Base-by-base conservation (phyloP, 164 flowering plant species). In the grape (Vitis vinifera) region DNA sequence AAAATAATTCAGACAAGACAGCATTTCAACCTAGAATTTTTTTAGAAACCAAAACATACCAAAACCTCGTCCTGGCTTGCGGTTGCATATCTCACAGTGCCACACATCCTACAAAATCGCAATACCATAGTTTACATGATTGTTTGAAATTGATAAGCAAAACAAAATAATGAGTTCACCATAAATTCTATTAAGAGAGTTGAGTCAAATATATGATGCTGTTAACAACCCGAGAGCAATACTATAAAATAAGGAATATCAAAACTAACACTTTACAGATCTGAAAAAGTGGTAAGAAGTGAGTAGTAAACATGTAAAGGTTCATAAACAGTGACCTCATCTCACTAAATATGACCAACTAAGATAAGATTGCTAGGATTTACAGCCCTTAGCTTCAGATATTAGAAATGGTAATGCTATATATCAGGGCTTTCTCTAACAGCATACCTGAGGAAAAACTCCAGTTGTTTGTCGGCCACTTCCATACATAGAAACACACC, bases 401-500 rank as follows among this genome's bases (percentile, higher is more conserved):
- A 29, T 16, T 16, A 17, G 4, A 57, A 27, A 13, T 5, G 51
- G 59, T 29, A 15, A 62, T 62, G 50, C 10, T 12, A 62, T 29
- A 30, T 8, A 1, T 37, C 13, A 51, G 49, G 62, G 68, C 55
- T 59, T 47, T 68, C 37, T 52, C 15, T 29, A 68, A 73, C 71
- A 74, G 75, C 72, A 75, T 14, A 92, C 99, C 97, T 96, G 99
- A 74, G 98, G 97, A 56, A 96, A 92, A 77, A 93, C 99, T 64
- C 99, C 99, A 68, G 91, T 91, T 60, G 98, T 87, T 79, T 92
- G 99, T 55, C 98, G 81, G 15, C 98, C 94, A 84, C 83, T 93
- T 79, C 97, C 99, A 79, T 96, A 96, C 83, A 87, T 85, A 12
- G 99, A 96, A 62, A 96, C 97, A 79, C 99, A 96, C 99, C 99